Evolutionary conservation across 2,329 filamentous ascomycete species (phyloP), one percentile per base, ranked within the genome.

Genomic region (Pseudogymnoascus sp.): DNA sequence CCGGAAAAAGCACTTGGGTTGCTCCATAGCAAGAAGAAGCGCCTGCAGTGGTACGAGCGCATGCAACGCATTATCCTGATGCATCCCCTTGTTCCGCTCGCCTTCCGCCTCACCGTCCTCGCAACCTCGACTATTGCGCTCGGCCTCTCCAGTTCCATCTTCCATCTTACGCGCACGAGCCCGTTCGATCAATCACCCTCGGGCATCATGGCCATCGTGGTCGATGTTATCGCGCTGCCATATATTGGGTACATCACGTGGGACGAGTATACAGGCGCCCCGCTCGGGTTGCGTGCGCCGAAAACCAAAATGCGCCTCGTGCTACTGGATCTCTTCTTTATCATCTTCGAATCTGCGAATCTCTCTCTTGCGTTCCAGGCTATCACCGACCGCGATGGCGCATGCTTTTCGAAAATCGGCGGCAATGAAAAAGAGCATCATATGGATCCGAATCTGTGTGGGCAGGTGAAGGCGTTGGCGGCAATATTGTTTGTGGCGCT

Each of bases 311-410:
- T 96, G 67, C 86, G 90, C 12, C 84, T 99, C 60, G 90, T 97
- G 65, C 85, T 99, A 62, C 84, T 96, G 63, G 95, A 99, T 76
- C 82, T 99, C 3, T 88, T 97, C 71, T 99, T 99, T 74, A 96
- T 99, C 71, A 93, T 97, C 43, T 96, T 99, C 78, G 93, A 96
- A 75, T 92, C 93, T 3, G 92, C 93, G 61, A 97, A 96, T 76
- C 84, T 96, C 25, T 90, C 91, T 42, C 79, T 99, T 67, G 93
- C 93, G 1, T 96, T 97, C 73, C 89, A 91, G 72, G 89, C 91
- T 7, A 79, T 97, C 62, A 88, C 81, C 5, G 84, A 88, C 68
- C 78, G 81, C 31, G 79, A 80, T 42, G 87, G 86, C 73, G 77
- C 78, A 37, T 91, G 74, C 81, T 84, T 72, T 75, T 3, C 12